A percentile compares a stretch with the other conserved stretches of the same genome.
Evolutionary conservation across 2,329 filamentous ascomycete genomes (phyloP).

Genomic region (Elsinoe arachidis): DNA sequence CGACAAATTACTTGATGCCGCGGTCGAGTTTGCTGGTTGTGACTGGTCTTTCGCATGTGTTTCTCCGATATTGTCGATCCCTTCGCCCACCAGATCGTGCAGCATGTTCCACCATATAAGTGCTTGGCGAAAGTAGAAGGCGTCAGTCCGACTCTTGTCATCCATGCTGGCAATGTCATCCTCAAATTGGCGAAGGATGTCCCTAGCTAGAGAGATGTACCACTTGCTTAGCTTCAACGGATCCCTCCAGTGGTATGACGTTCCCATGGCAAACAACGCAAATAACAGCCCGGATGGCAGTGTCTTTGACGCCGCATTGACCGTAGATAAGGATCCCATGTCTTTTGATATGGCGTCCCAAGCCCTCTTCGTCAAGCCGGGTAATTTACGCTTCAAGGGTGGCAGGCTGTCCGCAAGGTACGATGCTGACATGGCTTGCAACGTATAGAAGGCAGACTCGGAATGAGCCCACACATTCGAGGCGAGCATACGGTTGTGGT

Average conservation of each 20-base stretch:
- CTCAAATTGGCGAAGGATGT: slow-evolving; percentile 7
- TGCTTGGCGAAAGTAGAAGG: slow-evolving; percentile 14
- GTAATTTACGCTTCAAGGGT: slow-evolving; percentile 13
- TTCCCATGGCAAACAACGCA: slow-evolving; percentile 17
- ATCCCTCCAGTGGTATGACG: slow-evolving; percentile 17
- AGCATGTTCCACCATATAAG: slow-evolving; percentile 16
- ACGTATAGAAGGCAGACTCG: slow-evolving; percentile 15
- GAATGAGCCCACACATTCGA: slow-evolving; percentile 14
- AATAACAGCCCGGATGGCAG: slow-evolving; percentile 16
- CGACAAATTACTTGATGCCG: no score
- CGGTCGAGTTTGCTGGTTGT: no score
- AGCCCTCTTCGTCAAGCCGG: slow-evolving; percentile 4
- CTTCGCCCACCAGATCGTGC: slow-evolving; percentile 13
- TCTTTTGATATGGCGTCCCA: slow-evolving; percentile 12
- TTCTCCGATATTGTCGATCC: slow-evolving; percentile 4
- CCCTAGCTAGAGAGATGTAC: slow-evolving; percentile 14
- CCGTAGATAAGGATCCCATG: neutral
- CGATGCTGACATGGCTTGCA: slow-evolving; percentile 17
- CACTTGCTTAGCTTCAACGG: slow-evolving; percentile 14
- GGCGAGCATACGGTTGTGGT: slow-evolving; percentile 17
- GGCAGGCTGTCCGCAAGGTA: slow-evolving; percentile 16
- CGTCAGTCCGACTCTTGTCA: neutral
- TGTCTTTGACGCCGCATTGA: neutral
- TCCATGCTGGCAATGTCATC: neutral
- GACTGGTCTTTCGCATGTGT: neutral